Percentiles rank a stretch among this genome's conserved stretches.
phyloP scores from a whole-genome alignment of 2,329 filamentous ascomycete genomes.

The Fusarium sp. region DNA sequence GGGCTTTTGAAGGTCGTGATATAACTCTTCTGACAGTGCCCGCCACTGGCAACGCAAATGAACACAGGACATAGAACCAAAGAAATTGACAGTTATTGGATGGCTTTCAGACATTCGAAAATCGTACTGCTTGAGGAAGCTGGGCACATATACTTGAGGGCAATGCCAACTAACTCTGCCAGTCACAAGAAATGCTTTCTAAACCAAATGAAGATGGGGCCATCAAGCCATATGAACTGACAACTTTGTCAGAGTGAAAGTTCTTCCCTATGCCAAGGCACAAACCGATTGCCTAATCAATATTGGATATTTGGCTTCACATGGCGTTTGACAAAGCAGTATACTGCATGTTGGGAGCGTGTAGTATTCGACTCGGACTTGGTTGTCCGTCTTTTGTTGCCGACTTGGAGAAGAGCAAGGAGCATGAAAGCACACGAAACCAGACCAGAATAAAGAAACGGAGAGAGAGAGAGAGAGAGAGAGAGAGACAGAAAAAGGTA shows the following conservation, averaged over 20 bases:
- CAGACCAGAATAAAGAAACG: background rate
- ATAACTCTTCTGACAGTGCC: background rate
- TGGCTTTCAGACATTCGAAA: background rate
- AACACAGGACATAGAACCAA: background rate
- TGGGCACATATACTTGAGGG: background rate
- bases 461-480: background rate
- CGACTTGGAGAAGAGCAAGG: background rate
- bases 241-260: background rate
- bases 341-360: background rate
- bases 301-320: background rate
- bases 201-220: background rate
- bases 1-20: background rate
- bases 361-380: background rate
- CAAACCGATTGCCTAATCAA: background rate
- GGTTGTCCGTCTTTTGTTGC: background rate
- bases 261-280: background rate
- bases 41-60: constrained; percentile 20
- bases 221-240: background rate
- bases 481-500: background rate
- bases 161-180: background rate
- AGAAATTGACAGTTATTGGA: background rate
- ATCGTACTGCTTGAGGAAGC: too few species aligned
- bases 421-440: background rate
- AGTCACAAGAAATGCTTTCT: background rate
- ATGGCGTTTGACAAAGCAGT: background rate